Base-by-base conservation (phyloP, 208 protist species). In the Leishmania amazonensis region DNA sequence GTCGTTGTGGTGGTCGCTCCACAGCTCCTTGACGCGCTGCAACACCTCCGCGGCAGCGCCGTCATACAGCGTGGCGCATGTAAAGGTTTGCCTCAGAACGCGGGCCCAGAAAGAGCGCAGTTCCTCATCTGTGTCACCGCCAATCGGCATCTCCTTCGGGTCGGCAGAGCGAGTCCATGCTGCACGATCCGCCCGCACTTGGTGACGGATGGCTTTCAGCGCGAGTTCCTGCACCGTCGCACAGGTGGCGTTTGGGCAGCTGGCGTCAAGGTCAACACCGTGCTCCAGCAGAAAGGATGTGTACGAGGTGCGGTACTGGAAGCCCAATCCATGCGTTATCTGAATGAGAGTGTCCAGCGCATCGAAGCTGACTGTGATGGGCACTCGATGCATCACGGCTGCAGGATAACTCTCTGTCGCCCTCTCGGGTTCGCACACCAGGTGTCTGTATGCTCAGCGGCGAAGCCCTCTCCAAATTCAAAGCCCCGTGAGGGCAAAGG, bases 301-400 rank as follows among this genome's bases (percentile, higher is more conserved):
- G n/a, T 92, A 87, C 45, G 87, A 84, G 35, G 64, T 71, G 73
- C 60, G 82, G 79, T 95, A 97, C 83, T 97, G 93, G 74, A 84
- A 80, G 38, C 91, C 93, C 1, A 91, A 65, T n/a, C 90, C 87
- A 28, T 71, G 79, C 8, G 80, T 83, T 51, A 97, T 81, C 24
- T 76, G 78, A 31, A 97, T 83, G 5, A 97, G 72, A 7, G 93
- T 94, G 19, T 83, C 83, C 38, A 95, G 81, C 0, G 93, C 88
- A 53, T 97, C 93, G 62, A 95, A 93, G 71, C 90, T 95, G 71
- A 97, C 76, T 21, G 86, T 88, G 74, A 91, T 71, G 9, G 80
- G 77, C 17, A 81, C 24, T 42, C 60, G 74, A n/a, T 24, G 45
- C 81, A 81, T 85, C 28, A n/a, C 40, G 65, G 17, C n/a, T 57